Base-by-base conservation (phyloP, 2,329 filamentous ascomycete species). In the Alternaria ventricosa region DNA sequence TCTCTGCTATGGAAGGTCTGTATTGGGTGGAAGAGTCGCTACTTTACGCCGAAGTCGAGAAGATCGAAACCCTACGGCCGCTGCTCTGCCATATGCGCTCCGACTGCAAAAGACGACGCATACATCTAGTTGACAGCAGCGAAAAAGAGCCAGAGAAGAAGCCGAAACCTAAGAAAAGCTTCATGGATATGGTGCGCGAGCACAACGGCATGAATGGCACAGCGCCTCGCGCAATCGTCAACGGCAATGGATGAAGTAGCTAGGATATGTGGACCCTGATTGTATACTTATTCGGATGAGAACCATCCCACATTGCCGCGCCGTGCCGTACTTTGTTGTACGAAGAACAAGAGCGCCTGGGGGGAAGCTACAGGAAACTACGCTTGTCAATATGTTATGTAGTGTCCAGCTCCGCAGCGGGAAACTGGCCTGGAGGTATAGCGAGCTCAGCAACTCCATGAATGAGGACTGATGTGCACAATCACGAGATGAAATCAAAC, bases 21-120 rank as follows among this genome's bases (percentile, higher is more conserved):
- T 79, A 79, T 54, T 81, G 79, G 78, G 67, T 81, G 18, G 75
- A 78, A 56, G 74, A 77, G 30, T 69, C 66, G 10, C 60, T 73
- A 18, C 49, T 79, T 27, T 60, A 66, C 41, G 47, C 70, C 2
- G 77, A 78, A 45, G 66, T 76, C 6, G 76, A 78, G 46, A 78
- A 78, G 45, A 57, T 74, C 5, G 72, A 75, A 8, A 66, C 57
- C 15, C 62, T 79, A 27, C 67, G 63, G 22, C 75, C 76, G 12
- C 63, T 79, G 22, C 67, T 78, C 5, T 65, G 66, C 13, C 71
- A 79, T 22, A 71, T 79, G 63, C 74, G 70, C 44, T 71, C 75
- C 15, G 65, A 70, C 9, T 70, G 65, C 46, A 76, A 71, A 60
- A 66, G 72, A 57, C 57, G 75, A 43, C 71, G 71, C 10, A 65